Evolutionary conservation across 169 alveolate genomes (phyloP).

Genomic region (Cryptosporidium ryanae): DNA sequence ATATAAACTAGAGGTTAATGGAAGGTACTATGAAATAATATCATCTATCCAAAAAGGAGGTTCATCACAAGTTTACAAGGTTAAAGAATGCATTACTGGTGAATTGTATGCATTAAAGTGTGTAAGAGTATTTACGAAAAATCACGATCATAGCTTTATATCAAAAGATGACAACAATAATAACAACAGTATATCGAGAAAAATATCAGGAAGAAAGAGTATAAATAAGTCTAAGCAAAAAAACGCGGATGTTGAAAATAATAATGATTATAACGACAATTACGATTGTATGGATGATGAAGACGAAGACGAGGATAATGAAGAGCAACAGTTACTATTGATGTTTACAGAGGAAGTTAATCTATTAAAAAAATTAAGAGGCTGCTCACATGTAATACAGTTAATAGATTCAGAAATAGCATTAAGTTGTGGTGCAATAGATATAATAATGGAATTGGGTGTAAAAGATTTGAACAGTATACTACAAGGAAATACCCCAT

Average conservation of each 20-base stretch:
- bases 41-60: constrained; percentile 75
- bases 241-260: not conserved
- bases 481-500: constrained; percentile 59
- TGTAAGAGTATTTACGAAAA: constrained; percentile 54
- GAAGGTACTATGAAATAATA: constrained; percentile 59
- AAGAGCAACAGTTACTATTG: constrained; percentile 47
- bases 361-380: constrained; percentile 38
- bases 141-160: constrained; percentile 37
- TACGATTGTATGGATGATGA: constrained; percentile 20
- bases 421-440: constrained; percentile 68
- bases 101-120: constrained; percentile 65
- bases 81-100: constrained; percentile 49
- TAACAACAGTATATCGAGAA: constrained; percentile 16
- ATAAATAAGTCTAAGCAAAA: not conserved
- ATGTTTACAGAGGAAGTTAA: constrained; percentile 74
- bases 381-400: constrained; percentile 69
- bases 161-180: not conserved
- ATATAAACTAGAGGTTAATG: constrained; percentile 68
- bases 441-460: constrained; percentile 66
- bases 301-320: constrained; percentile 70
- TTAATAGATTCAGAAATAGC: constrained; percentile 66
- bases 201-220: constrained; percentile 33
- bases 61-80: constrained; percentile 71
- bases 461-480: constrained; percentile 67
- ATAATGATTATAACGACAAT: constrained; percentile 3